These are phyloP conservation scores for Ophiostoma australiae DNA, from an alignment of 2,329 filamentous ascomycete species.

Conservation along the genomic window DNA sequence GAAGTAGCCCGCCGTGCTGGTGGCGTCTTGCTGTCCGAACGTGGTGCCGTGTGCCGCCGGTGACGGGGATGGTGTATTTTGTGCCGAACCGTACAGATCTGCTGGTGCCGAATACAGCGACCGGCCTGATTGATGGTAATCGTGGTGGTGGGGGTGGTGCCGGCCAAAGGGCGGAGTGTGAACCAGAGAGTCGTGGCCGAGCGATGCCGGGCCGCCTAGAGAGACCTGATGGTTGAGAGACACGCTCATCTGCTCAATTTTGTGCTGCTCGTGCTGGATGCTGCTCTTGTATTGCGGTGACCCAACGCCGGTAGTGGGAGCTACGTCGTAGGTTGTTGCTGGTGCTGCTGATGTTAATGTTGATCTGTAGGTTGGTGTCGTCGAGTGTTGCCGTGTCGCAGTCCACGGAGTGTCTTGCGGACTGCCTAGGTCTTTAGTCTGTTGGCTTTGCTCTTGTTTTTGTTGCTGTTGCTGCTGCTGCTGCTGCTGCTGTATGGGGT, in stretches of 20 bases:
- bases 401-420: neutral
- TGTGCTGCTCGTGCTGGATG: slow-evolving; percentile 14
- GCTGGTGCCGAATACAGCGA: slow-evolving; percentile 16
- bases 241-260: slow-evolving; percentile 25
- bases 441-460: slow-evolving; percentile 9
- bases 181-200: slow-evolving; percentile 18
- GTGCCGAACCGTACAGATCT: slow-evolving; percentile 18
- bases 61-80: slow-evolving; percentile 21
- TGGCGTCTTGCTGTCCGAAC: slow-evolving; percentile 17
- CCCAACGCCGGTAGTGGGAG: neutral
- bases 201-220: slow-evolving; percentile 25
- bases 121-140: slow-evolving; percentile 10
- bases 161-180: slow-evolving; percentile 3
- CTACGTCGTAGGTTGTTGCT: neutral
- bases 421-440: neutral
- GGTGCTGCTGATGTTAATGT: neutral
- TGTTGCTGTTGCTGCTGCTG: slow-evolving; percentile 19
- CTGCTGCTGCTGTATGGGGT: slow-evolving; percentile 16
- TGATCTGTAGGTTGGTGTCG: neutral
- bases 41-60: slow-evolving; percentile 10
- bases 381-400: neutral
- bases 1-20: neutral
- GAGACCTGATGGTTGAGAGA: slow-evolving; percentile 25
- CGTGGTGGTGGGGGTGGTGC: neutral
- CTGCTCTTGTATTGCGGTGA: slow-evolving; percentile 13